Evolutionary conservation across 768 basidiomycete species (phyloP).

Genomic region (Pholiota molesta): DNA sequence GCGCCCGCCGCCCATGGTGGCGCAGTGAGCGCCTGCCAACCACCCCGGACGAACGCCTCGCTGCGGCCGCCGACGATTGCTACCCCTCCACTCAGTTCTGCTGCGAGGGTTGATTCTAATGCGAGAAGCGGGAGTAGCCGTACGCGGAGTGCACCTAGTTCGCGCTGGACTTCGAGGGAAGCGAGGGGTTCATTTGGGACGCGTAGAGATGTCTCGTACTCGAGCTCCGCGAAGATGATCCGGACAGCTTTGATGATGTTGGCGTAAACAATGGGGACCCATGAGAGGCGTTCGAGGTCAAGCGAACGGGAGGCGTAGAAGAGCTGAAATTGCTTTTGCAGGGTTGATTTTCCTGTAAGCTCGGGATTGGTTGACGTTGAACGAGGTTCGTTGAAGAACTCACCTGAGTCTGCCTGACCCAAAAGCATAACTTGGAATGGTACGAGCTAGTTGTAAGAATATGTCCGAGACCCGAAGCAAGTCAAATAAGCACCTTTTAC

Average conservation of each 20-base stretch:
- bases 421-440: constrained; percentile 62
- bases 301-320: constrained; percentile 74
- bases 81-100: constrained; percentile 69
- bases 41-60: constrained; percentile 69
- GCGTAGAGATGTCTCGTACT: constrained; percentile 49
- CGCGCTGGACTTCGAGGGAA: constrained; percentile 28
- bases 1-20: constrained; percentile 41
- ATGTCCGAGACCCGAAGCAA: neutral
- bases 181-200: constrained; percentile 26
- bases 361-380: neutral
- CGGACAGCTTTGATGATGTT: constrained; percentile 82
- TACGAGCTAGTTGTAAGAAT: neutral
- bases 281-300: constrained; percentile 70
- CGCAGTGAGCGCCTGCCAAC: constrained; percentile 68
- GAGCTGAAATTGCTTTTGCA: constrained; percentile 85
- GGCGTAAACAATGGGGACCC: constrained; percentile 82
- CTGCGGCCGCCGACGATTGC: constrained; percentile 60
- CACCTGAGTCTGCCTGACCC: constrained; percentile 75
- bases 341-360: constrained; percentile 69
- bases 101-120: constrained; percentile 67
- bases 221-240: constrained; percentile 73
- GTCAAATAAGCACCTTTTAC: constrained; percentile 49
- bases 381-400: neutral
- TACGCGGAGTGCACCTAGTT: constrained; percentile 55
- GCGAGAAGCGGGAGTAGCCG: constrained; percentile 66